A percentile compares a stretch with the other conserved stretches of the same genome.
phyloP scores from a whole-genome alignment of 192 early-diverging fungal genomes.

The Coemansia sp. region DNA sequence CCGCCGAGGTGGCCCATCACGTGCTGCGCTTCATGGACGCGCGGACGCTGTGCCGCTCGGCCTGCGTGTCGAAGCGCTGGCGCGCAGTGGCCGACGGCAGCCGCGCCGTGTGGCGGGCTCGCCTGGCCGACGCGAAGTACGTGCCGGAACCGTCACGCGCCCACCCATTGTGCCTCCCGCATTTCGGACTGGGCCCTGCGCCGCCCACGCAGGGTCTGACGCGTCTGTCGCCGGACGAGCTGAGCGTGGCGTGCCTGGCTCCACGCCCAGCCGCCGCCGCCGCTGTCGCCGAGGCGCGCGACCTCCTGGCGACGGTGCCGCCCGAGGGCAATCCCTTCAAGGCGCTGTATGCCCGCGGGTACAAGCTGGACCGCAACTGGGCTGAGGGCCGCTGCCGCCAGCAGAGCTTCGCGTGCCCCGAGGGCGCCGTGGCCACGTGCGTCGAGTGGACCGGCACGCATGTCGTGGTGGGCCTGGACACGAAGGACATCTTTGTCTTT shows the following conservation, averaged over 20 bases:
- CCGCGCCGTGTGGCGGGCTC: constrained; percentile 46
- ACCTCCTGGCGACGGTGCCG: neutral
- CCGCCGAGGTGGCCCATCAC: constrained; percentile 70
- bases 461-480: constrained; percentile 93
- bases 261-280: constrained; percentile 15
- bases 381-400: constrained; percentile 70
- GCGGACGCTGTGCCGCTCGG: constrained; percentile 73
- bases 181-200: constrained; percentile 49
- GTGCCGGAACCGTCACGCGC: constrained; percentile 23
- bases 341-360: constrained; percentile 75
- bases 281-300: constrained; percentile 7
- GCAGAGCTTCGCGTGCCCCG: constrained; percentile 80
- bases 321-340: constrained; percentile 67
- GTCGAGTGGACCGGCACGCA: constrained; percentile 96
- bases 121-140: constrained; percentile 45
- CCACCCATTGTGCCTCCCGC: constrained; percentile 44
- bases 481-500: constrained; percentile 92
- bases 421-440: constrained; percentile 88
- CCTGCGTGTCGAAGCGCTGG: constrained; percentile 86
- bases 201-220: neutral
- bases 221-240: constrained; percentile 15
- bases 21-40: constrained; percentile 86
- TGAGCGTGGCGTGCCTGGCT: constrained; percentile 30
- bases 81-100: constrained; percentile 74
- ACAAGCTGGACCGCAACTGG: constrained; percentile 87